Base-by-base conservation (phyloP, 768 basidiomycete genomes). In the Pulveroboletus sp. region DNA sequence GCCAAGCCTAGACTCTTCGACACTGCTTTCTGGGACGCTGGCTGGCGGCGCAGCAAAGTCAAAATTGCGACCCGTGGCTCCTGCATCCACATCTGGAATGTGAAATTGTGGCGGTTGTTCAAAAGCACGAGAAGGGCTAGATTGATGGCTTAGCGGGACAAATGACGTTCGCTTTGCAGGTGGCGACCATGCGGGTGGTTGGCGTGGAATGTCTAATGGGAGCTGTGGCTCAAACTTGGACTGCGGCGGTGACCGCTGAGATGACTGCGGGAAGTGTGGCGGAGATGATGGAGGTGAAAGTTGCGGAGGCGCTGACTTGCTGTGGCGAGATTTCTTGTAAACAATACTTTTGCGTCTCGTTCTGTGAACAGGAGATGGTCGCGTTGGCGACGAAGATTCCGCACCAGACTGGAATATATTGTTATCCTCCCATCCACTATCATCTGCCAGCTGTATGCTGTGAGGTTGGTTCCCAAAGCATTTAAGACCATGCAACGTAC, bases 391-490 rank as follows among this genome's bases (percentile, higher is more conserved):
- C 7, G 88, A 88, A n/a, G 85, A 87, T 58, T 92, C 90, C 5
- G 85, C 85, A n/a, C 88, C 90, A 9, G 88, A 90, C 61, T 93
- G 90, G 64, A 93, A 93, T 24, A 90, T 81, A 54, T 93, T 92
- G 60, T 90, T 90, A 55, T 91, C 90, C 60, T 92, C 90, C 89
- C 90, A 92, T 29, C 87, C 88, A 57, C 88, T 90, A 45, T 89
- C 87, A 33, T 87, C 85, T 21, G 62, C 69, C 49, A 62, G 19
- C 70, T 74, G 14, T 32, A 13, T 10, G 32, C 23, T 45, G 41
- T 51, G 43, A 44, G 6, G 21, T 49, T 47, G 11, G 32, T 43
- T 46, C 16, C 14, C 37, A 43, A 51, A 52, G 29, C 61, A 19
- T 43, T 31, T 16, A 63, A 45, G 31, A 43, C 9, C 67, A 40